phyloP scores from a whole-genome alignment of 1,284 basidiomycete genomes.

The Phellinidium pouzarii region DNA sequence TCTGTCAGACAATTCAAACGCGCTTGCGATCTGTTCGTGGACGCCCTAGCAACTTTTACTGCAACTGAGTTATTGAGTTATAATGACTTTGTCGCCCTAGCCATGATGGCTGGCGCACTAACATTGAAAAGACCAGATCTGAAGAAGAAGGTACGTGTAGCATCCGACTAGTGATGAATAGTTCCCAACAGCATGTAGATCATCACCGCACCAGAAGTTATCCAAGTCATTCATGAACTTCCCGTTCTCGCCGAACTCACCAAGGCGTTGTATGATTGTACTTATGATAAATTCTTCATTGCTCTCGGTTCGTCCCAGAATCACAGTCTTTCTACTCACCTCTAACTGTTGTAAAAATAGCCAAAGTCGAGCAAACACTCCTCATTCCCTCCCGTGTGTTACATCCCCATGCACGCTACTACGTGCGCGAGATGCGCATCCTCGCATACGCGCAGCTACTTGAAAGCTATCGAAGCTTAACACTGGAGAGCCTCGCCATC shows the following conservation, averaged over 20 bases:
- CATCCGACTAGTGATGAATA: neutral
- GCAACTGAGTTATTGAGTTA: constrained; percentile 87
- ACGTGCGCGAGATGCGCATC: constrained; percentile 95
- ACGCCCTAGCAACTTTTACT: constrained; percentile 91
- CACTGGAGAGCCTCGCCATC: constrained; percentile 77
- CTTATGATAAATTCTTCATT: constrained; percentile 92
- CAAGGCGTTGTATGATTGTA: constrained; percentile 82
- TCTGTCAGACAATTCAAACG: constrained; percentile 81
- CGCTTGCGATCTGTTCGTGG: constrained; percentile 70
- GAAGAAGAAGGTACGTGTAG: constrained; percentile 75
- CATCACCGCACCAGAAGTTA: constrained; percentile 64
- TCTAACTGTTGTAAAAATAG: constrained; percentile 31
- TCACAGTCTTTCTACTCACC: constrained; percentile 9
- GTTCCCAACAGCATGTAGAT: constrained; percentile 34
- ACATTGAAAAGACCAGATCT: constrained; percentile 80
- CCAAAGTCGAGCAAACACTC: constrained; percentile 82
- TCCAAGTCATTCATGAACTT: constrained; percentile 63
- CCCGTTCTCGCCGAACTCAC: constrained; percentile 65
- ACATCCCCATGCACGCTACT: constrained; percentile 83
- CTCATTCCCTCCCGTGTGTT: constrained; percentile 84
- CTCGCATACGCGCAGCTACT: constrained; percentile 90
- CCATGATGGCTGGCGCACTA: constrained; percentile 77
- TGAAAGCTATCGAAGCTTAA: constrained; percentile 87
- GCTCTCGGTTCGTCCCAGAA: constrained; percentile 57
- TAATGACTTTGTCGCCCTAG: constrained; percentile 86